These are phyloP conservation scores for Gossypium davidsonii DNA, from an alignment of 441 rosid genomes.

Conservation along the genomic window DNA sequence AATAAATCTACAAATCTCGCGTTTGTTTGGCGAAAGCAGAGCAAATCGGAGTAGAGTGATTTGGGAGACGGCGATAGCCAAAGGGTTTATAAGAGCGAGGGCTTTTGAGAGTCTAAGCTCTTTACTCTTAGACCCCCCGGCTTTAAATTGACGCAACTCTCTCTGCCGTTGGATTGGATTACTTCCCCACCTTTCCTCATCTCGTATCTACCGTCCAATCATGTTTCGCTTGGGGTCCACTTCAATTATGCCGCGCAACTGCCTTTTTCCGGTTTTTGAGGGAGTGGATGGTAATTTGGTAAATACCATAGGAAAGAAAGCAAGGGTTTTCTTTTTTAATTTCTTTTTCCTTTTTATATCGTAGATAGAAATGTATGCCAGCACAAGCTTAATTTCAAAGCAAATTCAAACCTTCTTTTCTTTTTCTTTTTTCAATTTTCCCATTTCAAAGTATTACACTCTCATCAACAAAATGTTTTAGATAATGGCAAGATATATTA, in stretches of 20 bases:
- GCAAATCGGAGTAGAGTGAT: slow-evolving; percentile 11
- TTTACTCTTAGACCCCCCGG: slow-evolving; percentile 14
- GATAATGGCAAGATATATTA: no score
- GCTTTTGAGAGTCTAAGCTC: background rate
- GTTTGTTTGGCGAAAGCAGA: slow-evolving; percentile 4
- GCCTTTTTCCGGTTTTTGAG: background rate
- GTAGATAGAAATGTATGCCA: background rate
- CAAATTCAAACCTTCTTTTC: background rate
- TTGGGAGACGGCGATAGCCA: background rate
- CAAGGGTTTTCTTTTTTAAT: background rate
- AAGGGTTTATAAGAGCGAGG: slow-evolving; percentile 14
- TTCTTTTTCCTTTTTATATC: background rate
- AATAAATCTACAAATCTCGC: background rate
- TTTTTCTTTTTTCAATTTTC: background rate
- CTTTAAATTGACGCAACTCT: slow-evolving; percentile 50
- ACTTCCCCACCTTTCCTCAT: background rate
- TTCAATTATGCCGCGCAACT: background rate
- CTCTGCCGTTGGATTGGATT: slow-evolving; percentile 31
- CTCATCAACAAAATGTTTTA: no score
- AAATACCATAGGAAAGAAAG: background rate
- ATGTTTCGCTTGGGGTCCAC: slow-evolving; percentile 20
- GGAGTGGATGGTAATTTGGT: background rate
- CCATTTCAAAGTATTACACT: background rate
- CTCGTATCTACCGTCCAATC: slow-evolving; percentile 28
- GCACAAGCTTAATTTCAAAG: slow-evolving; percentile 9